Evolutionary conservation across 768 basidiomycete genomes (phyloP).

Genomic region (Lactifluus pinguis): DNA sequence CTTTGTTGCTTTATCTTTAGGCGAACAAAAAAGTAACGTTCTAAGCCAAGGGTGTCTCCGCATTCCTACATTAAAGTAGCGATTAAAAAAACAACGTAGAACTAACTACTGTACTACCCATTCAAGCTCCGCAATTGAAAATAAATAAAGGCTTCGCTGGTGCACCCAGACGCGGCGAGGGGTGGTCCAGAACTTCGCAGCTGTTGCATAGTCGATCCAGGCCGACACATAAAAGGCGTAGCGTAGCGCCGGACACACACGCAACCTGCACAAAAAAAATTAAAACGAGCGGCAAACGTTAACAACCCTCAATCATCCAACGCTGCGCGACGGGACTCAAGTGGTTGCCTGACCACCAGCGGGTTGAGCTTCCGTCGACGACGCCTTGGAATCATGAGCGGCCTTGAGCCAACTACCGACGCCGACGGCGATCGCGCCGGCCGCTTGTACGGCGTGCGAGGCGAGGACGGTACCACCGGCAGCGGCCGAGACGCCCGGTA

Average conservation of each 20-base stretch:
- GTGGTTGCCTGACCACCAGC: conserved; percentile 1
- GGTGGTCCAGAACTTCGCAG: too few species aligned
- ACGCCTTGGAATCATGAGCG: conserved; percentile 30
- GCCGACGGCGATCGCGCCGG: conserved; percentile 71
- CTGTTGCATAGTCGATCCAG: too few species aligned
- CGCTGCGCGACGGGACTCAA: neutral
- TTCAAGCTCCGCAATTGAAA: neutral
- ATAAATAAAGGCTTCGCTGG: neutral
- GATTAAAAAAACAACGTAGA: neutral
- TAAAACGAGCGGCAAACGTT: too few species aligned
- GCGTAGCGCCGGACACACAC: too few species aligned
- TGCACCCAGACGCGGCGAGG: too few species aligned
- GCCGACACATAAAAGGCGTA: too few species aligned
- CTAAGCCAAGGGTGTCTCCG: neutral
- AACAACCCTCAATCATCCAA: neutral
- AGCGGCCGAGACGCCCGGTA: conserved; percentile 59
- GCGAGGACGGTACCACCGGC: conserved; percentile 69
- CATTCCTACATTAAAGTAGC: neutral
- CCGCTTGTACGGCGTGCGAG: conserved; percentile 64
- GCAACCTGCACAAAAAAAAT: too few species aligned
- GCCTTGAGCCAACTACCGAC: conserved; percentile 51
- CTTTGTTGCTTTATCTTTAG: neutral
- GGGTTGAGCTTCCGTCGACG: neutral
- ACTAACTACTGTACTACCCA: too few species aligned
- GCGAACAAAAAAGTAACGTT: neutral